These are phyloP conservation scores for Calycina herbarum DNA, from an alignment of 2,329 filamentous ascomycete species.

Conservation along the genomic window DNA sequence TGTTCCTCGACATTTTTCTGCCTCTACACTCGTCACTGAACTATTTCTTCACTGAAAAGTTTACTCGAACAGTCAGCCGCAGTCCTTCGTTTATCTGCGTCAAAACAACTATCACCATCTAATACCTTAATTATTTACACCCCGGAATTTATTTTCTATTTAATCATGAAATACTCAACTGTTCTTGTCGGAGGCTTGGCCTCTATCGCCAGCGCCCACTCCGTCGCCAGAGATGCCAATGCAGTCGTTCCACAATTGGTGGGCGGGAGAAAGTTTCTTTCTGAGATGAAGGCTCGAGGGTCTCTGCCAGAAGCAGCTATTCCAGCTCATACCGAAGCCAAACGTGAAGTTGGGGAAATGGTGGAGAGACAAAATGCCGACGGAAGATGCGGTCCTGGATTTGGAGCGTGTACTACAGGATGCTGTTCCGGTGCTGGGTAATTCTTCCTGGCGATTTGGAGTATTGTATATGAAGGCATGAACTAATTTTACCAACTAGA, in stretches of 20 bases:
- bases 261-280: conserved; percentile 31
- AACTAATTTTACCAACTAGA: conserved; percentile 13
- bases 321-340: conserved; percentile 15
- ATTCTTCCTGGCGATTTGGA: not conserved
- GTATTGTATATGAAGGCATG: not conserved
- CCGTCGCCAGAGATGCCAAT: conserved; percentile 17
- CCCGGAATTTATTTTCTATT: not conserved
- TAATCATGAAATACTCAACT: conserved; percentile 12
- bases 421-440: conserved; percentile 35
- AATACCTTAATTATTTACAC: not conserved
- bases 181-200: conserved; percentile 8
- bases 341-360: conserved; percentile 9
- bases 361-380: conserved; percentile 23
- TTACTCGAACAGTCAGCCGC: conserved; percentile 12
- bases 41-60: conserved; percentile 16
- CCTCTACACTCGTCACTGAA: not conserved
- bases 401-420: conserved; percentile 29
- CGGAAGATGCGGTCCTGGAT: conserved; percentile 30
- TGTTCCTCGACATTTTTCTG: not conserved
- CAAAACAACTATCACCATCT: not conserved
- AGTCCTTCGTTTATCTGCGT: conserved; percentile 26
- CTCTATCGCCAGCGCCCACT: conserved; percentile 27
- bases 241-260: conserved; percentile 27
- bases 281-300: conserved; percentile 29
- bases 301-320: conserved; percentile 17